Evolutionary conservation across 1,284 basidiomycete species (phyloP).

Genomic region (Ustilago cynodontis): DNA sequence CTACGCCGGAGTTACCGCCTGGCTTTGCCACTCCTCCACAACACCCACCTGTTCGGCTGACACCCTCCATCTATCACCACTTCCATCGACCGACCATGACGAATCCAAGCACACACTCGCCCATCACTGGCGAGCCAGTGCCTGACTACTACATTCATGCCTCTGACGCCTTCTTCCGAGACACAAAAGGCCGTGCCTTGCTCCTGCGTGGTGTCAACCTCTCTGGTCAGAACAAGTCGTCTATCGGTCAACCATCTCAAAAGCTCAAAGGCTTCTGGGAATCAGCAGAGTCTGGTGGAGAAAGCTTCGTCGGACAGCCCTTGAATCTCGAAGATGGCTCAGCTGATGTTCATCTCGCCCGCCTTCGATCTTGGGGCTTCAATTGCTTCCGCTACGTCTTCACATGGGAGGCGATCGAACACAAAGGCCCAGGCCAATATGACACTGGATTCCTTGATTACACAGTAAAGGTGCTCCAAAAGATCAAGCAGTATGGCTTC

Average conservation of each 20-base stretch:
- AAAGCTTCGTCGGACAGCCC: constrained; percentile 81
- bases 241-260: constrained; percentile 77
- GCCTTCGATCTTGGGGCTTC: constrained; percentile 92
- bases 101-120: constrained; percentile 16
- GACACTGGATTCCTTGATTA: constrained; percentile 95
- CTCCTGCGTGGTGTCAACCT: constrained; percentile 93
- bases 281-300: constrained; percentile 79
- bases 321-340: constrained; percentile 82
- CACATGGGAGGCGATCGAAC: constrained; percentile 94
- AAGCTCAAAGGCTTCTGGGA: constrained; percentile 87
- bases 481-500: constrained; percentile 96
- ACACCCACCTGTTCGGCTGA: neutral
- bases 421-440: constrained; percentile 91
- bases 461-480: constrained; percentile 83
- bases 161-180: constrained; percentile 78
- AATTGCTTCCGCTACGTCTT: constrained; percentile 92
- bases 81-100: constrained; percentile 17
- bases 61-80: neutral
- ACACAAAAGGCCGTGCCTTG: constrained; percentile 83
- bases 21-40: neutral
- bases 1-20: neutral
- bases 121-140: constrained; percentile 43
- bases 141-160: constrained; percentile 59
- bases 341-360: constrained; percentile 87
- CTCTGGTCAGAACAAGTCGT: constrained; percentile 87